These are phyloP conservation scores for Draba incana DNA, from an alignment of 345 rosid genomes.

Conservation along the genomic window DNA sequence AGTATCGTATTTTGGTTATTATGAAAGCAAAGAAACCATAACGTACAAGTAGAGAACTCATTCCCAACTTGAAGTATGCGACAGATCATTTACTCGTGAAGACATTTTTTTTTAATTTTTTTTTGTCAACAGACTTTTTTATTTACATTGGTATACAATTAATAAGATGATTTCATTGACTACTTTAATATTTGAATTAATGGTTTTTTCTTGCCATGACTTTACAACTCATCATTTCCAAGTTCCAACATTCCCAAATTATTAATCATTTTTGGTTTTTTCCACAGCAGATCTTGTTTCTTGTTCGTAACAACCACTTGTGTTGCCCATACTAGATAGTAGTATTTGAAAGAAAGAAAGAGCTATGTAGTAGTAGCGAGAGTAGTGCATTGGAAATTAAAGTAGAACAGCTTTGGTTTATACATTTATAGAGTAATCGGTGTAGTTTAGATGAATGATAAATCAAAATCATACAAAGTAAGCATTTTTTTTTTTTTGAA, in stretches of 20 bases:
- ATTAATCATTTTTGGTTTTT: slow-evolving; percentile 18
- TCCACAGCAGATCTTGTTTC: slow-evolving; percentile 40
- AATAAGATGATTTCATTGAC: slow-evolving; percentile 35
- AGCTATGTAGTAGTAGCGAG: background rate
- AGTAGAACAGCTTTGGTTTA: slow-evolving; percentile 24
- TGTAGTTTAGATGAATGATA: slow-evolving; percentile 24
- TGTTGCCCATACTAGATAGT: slow-evolving; percentile 36
- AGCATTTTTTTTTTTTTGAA: no score
- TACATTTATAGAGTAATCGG: slow-evolving; percentile 8
- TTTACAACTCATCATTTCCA: slow-evolving; percentile 46
- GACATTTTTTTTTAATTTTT: no score
- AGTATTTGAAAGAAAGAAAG: background rate
- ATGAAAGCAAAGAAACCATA: slow-evolving; percentile 24
- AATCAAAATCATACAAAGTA: slow-evolving; percentile 10
- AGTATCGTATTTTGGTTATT: slow-evolving; percentile 4
- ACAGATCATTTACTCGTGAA: slow-evolving; percentile 18
- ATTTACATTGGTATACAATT: slow-evolving; percentile 25
- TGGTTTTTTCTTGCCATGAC: slow-evolving; percentile 32
- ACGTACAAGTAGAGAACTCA: slow-evolving; percentile 26
- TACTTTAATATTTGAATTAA: slow-evolving; percentile 31
- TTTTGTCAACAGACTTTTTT: no score
- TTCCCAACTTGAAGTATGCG: slow-evolving; percentile 13
- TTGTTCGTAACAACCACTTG: slow-evolving; percentile 35
- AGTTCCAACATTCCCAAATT: slow-evolving; percentile 38
- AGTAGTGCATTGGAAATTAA: slow-evolving; percentile 8